phyloP scores from a whole-genome alignment of 2,329 filamentous ascomycete genomes.

The Colletotrichum acutatum region DNA sequence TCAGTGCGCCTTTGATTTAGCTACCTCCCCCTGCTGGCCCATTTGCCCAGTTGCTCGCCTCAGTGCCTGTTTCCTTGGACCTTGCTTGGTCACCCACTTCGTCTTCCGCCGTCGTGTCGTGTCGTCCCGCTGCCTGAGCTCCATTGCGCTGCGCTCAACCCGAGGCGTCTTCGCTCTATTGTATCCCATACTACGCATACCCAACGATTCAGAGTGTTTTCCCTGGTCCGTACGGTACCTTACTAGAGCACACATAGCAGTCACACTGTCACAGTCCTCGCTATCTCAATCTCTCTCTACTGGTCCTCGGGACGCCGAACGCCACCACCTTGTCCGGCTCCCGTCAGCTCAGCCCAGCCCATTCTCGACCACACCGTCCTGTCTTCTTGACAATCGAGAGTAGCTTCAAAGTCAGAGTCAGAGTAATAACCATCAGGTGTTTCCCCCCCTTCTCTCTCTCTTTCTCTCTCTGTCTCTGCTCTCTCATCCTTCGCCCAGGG shows the following conservation, averaged over 20 bases:
- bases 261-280: too few relatives aligned
- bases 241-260: not conserved
- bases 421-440: not conserved
- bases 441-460: not conserved
- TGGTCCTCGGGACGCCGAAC: constrained; percentile 25
- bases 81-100: not conserved
- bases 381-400: not conserved
- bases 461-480: not conserved
- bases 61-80: constrained; percentile 6
- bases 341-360: constrained; percentile 25
- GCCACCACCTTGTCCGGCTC: constrained; percentile 25
- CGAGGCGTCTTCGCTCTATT: not conserved
- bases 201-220: not conserved
- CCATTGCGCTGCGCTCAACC: not conserved
- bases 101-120: not conserved
- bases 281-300: not conserved
- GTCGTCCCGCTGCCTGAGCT: not conserved
- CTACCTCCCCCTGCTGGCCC: not conserved
- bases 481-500: not conserved
- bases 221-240: too few relatives aligned
- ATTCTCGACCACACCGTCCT: constrained; percentile 10
- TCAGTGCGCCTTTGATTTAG: constrained; percentile 2
- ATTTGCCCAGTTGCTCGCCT: not conserved
- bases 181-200: constrained; percentile 3
- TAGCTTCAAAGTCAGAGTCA: not conserved